A percentile compares a stretch with the other conserved stretches of the same genome.
Evolutionary conservation across 2,329 filamentous ascomycete species (phyloP).

Genomic region (Colletotrichum tropicale): DNA sequence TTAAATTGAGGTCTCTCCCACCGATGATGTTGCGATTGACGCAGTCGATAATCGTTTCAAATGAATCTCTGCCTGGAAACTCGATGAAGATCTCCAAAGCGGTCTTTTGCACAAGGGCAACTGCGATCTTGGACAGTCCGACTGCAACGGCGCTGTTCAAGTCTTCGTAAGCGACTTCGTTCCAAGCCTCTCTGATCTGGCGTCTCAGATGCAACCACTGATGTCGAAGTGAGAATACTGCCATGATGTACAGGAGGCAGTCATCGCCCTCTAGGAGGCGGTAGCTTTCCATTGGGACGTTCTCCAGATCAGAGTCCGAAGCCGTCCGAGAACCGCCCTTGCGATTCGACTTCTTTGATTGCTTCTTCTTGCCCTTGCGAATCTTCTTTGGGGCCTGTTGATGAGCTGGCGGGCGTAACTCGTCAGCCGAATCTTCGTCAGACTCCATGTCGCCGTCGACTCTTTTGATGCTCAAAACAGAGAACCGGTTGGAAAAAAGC

Average conservation of each 20-base stretch:
- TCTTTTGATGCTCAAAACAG: not conserved
- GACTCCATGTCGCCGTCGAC: not conserved
- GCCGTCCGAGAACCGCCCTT: not conserved
- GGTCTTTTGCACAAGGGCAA: slow-evolving; percentile 43
- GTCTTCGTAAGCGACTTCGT: slow-evolving; percentile 45
- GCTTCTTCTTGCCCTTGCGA: slow-evolving; percentile 1
- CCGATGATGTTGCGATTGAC: slow-evolving; percentile 41
- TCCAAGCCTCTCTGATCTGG: slow-evolving; percentile 45
- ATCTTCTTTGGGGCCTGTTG: not conserved
- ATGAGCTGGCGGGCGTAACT: not conserved
- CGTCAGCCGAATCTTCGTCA: not conserved
- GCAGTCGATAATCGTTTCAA: slow-evolving; percentile 43
- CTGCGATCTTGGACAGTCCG: slow-evolving; percentile 42
- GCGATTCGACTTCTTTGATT: slow-evolving; percentile 15
- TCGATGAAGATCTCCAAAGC: slow-evolving; percentile 45
- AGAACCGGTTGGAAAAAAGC: not conserved
- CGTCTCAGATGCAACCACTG: slow-evolving; percentile 44
- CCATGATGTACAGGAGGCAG: slow-evolving; percentile 27
- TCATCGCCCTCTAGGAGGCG: slow-evolving; percentile 43
- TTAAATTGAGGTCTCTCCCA: slow-evolving; percentile 3
- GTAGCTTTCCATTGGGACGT: slow-evolving; percentile 49
- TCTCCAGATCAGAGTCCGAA: slow-evolving; percentile 21
- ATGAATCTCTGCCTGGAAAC: slow-evolving; percentile 49
- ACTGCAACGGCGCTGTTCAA: slow-evolving; percentile 52
- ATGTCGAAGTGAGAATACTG: slow-evolving; percentile 41